A percentile compares a stretch with the other conserved stretches of the same genome.
Conservation (phyloP, 1,139 yeast genomes). For the Nakaseomyces nivariensis region DNA sequence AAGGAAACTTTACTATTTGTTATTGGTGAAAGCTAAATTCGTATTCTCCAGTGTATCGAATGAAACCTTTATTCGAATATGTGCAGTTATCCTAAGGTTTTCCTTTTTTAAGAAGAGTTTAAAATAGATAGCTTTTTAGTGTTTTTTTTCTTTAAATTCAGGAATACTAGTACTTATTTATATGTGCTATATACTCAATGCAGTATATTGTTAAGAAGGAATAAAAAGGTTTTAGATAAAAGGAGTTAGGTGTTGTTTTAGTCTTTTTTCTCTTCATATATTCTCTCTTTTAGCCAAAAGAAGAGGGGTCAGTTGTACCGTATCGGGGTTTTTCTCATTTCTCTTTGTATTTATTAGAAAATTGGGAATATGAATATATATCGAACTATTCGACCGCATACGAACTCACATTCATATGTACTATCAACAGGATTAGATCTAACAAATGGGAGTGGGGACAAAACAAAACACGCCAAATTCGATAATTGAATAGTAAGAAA, state of each 20-base stretch:
- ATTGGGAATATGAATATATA: background rate
- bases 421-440: background rate
- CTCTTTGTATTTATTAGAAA: background rate
- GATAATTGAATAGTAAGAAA: background rate
- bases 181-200: conserved; percentile 3
- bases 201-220: background rate
- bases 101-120: no score
- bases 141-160: background rate
- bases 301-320: no score
- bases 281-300: no score
- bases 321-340: background rate
- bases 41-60: no score
- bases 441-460: background rate
- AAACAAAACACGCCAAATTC: background rate
- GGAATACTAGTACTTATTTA: conserved; percentile 4
- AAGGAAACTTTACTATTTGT: background rate
- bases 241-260: no score
- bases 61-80: no score
- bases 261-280: background rate
- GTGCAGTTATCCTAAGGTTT: no score
- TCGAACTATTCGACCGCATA: background rate
- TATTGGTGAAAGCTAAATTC: no score
- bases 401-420: background rate
- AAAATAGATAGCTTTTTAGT: background rate
- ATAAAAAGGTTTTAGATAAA: background rate